These are phyloP conservation scores for Mortierella sp. DNA, from an alignment of 371 early-diverging fungal genomes.

Conservation along the genomic window DNA sequence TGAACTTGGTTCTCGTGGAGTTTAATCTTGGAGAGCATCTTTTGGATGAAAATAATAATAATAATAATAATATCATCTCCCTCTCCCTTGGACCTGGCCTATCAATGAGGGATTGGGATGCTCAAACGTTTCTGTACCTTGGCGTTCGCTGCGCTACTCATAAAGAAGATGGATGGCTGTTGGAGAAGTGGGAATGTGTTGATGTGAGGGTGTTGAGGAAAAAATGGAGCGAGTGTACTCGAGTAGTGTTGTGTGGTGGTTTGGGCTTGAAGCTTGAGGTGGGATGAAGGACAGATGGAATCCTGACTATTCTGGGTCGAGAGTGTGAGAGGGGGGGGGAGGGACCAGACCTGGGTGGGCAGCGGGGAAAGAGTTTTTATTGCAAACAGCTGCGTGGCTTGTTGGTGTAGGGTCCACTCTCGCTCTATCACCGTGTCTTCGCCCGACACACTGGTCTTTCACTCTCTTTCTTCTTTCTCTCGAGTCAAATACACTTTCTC, in stretches of 20 bases:
- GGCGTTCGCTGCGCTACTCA: slow-evolving; percentile 55
- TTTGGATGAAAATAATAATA: background rate
- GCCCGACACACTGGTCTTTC: background rate
- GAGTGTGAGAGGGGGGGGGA: background rate
- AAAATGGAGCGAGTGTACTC: slow-evolving; percentile 6
- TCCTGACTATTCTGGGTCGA: slow-evolving; percentile 1
- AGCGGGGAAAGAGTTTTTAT: too few species aligned
- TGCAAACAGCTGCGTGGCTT: too few species aligned
- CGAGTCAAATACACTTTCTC: too few species aligned
- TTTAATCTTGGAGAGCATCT: background rate
- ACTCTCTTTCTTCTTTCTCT: background rate
- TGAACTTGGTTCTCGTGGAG: slow-evolving; percentile 1
- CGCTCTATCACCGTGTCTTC: background rate
- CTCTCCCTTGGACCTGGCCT: too few species aligned
- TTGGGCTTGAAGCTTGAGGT: background rate
- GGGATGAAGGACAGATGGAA: background rate
- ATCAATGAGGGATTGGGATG: background rate
- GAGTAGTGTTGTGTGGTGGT: slow-evolving; percentile 6
- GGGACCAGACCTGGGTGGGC: background rate
- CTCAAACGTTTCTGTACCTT: slow-evolving; percentile 38
- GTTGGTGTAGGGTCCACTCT: background rate
- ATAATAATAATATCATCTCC: background rate
- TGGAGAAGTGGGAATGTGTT: slow-evolving; percentile 6
- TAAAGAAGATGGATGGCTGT: slow-evolving; percentile 43
- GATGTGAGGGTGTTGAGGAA: slow-evolving; percentile 4